A percentile compares a stretch with the other conserved stretches of the same genome.
phyloP scores from a whole-genome alignment of 176 grass and related monocot species.

The Eremochloa ophiuroides region DNA sequence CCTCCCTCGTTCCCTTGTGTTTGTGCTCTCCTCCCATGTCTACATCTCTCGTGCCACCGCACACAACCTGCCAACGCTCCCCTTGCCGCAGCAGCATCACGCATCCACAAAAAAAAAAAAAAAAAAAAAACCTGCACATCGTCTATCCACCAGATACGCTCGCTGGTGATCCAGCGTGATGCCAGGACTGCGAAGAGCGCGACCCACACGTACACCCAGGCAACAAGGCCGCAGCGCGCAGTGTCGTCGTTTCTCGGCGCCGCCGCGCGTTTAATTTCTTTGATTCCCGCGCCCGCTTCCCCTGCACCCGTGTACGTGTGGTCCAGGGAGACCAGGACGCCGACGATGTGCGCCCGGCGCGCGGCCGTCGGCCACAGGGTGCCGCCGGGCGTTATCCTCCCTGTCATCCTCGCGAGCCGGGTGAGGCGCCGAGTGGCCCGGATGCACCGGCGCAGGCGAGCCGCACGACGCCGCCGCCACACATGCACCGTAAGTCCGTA shows the following conservation, averaged over 20 bases:
- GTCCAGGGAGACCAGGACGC: neutral
- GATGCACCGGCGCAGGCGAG: slow-evolving; percentile 25
- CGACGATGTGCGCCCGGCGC: neutral
- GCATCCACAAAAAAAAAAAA: neutral
- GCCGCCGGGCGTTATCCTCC: slow-evolving; percentile 28
- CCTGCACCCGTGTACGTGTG: neutral
- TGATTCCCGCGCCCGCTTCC: too few relatives aligned
- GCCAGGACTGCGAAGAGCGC: too few relatives aligned
- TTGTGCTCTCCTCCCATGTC: neutral
- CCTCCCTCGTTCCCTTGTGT: neutral
- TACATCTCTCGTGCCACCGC: neutral
- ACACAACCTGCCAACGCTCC: neutral
- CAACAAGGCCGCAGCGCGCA: too few relatives aligned
- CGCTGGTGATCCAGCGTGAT: neutral
- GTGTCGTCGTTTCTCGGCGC: neutral
- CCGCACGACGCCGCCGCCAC: slow-evolving; percentile 11
- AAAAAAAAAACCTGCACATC: too few relatives aligned
- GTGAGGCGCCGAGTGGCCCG: slow-evolving; percentile 37
- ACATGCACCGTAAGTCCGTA: neutral
- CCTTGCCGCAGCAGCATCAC: neutral
- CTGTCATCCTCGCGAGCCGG: too few relatives aligned
- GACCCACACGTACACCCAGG: too few relatives aligned
- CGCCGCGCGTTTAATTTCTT: neutral
- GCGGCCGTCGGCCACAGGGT: slow-evolving; percentile 39
- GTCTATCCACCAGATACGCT: neutral